phyloP scores from a whole-genome alignment of 306 rosid species.

The Pyrus betulifolia region DNA sequence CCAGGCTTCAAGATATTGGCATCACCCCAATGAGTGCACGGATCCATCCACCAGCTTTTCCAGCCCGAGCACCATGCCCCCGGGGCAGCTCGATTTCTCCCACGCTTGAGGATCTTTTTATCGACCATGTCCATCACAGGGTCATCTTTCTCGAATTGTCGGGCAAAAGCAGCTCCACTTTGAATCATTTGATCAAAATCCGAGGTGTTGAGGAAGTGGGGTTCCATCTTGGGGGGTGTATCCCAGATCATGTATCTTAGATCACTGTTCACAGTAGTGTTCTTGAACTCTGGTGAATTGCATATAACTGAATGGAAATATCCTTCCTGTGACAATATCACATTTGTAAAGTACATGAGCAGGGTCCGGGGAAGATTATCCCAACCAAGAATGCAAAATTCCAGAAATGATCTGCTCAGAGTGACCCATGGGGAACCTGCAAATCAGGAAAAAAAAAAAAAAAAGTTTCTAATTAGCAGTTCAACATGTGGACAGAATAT shows the following conservation, averaged over 20 bases:
- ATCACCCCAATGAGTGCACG: constrained; percentile 84
- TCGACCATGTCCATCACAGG: constrained; percentile 73
- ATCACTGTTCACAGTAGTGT: constrained; percentile 80
- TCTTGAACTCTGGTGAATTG: constrained; percentile 74
- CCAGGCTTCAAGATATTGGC: constrained; percentile 64
- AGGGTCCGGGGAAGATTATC: constrained; percentile 85
- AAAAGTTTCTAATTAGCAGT: constrained; percentile 2
- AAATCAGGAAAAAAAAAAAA: constrained; percentile 11
- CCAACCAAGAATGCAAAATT: constrained; percentile 89
- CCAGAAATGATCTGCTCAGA: constrained; percentile 73
- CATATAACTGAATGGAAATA: constrained; percentile 87
- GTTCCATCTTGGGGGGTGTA: constrained; percentile 82
- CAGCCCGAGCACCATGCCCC: constrained; percentile 85
- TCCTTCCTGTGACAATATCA: constrained; percentile 77
- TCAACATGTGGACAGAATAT: not conserved
- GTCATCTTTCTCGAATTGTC: constrained; percentile 58
- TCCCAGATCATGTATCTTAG: constrained; percentile 87
- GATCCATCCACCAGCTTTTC: constrained; percentile 76
- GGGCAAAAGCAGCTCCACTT: constrained; percentile 86
- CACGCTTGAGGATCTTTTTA: constrained; percentile 59
- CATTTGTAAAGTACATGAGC: constrained; percentile 87
- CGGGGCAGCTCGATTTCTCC: constrained; percentile 36
- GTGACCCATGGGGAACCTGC: constrained; percentile 95
- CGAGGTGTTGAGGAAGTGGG: constrained; percentile 63
- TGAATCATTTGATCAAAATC: constrained; percentile 58